A percentile compares a stretch with the other conserved stretches of the same genome.
phyloP scores from a whole-genome alignment of 139 green algal genomes.

The Chlamydomonas sp. region DNA sequence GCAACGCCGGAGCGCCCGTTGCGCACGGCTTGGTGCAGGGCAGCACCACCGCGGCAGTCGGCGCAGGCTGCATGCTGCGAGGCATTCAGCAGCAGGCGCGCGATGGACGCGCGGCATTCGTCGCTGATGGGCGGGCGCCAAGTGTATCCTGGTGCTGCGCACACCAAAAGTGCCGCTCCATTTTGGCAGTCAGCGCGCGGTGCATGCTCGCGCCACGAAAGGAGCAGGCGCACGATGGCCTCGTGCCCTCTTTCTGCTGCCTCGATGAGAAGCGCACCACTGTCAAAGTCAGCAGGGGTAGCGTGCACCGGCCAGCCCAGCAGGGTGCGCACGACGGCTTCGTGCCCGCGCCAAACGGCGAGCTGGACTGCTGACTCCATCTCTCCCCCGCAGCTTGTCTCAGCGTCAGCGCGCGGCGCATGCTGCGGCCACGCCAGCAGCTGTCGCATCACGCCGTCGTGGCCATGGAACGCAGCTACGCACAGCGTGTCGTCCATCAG shows the following conservation, averaged over 20 bases:
- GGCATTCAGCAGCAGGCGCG: background rate
- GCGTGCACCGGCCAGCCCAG: too few species aligned
- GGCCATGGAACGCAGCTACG: background rate
- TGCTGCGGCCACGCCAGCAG: constrained; percentile 1
- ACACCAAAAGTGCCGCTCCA: too few species aligned
- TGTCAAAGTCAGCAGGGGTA: constrained; percentile 8
- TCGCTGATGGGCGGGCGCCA: too few species aligned
- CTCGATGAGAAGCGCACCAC: constrained; percentile 1
- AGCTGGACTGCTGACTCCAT: too few species aligned
- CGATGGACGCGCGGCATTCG: too few species aligned
- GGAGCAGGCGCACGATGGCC: background rate
- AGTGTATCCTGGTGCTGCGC: too few species aligned
- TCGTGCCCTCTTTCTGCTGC: constrained; percentile 4
- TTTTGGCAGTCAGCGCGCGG: too few species aligned
- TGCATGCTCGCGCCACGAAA: too few species aligned
- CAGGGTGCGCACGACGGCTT: too few species aligned
- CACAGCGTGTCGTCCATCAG: background rate
- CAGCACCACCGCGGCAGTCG: constrained; percentile 3
- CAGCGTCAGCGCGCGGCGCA: background rate
- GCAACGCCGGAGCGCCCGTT: background rate
- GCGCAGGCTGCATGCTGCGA: background rate
- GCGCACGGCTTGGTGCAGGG: background rate
- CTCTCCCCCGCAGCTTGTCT: too few species aligned
- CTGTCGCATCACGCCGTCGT: background rate
- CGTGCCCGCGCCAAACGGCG: too few species aligned